Percentiles rank a stretch among this genome's conserved stretches.
Evolutionary conservation across 2,329 filamentous ascomycete genomes (phyloP).

Genomic region (Exophiala lecanii-corni): DNA sequence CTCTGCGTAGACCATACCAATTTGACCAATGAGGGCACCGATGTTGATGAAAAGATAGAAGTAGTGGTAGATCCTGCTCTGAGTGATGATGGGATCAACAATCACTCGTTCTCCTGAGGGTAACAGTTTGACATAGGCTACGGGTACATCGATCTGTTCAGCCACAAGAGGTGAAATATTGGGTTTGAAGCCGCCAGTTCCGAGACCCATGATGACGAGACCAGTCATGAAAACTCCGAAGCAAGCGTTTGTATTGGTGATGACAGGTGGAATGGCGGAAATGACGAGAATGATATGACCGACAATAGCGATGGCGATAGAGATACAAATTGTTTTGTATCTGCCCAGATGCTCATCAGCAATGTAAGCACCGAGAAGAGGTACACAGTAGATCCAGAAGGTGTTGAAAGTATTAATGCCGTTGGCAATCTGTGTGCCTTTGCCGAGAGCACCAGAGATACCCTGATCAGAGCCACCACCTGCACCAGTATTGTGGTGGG

Average conservation of each 20-base stretch:
- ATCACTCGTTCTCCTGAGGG: constrained; percentile 62
- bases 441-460: constrained; percentile 51
- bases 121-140: constrained; percentile 52
- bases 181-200: constrained; percentile 70
- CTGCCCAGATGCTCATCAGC: constrained; percentile 52
- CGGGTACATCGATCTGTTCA: constrained; percentile 61
- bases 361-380: constrained; percentile 34
- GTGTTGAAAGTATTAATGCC: constrained; percentile 54
- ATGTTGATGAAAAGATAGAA: constrained; percentile 68
- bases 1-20: constrained; percentile 67
- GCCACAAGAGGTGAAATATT: constrained; percentile 69
- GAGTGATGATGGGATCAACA: constrained; percentile 63
- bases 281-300: constrained; percentile 27
- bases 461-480: constrained; percentile 38
- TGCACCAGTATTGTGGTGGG: constrained; percentile 43
- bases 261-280: constrained; percentile 26
- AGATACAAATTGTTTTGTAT: constrained; percentile 34
- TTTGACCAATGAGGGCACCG: constrained; percentile 57
- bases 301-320: constrained; percentile 34
- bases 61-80: constrained; percentile 62
- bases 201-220: constrained; percentile 36
- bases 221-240: constrained; percentile 27
- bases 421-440: constrained; percentile 53
- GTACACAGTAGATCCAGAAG: constrained; percentile 44
- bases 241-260: constrained; percentile 26